Percentiles rank a stretch among this genome's conserved stretches.
Conservation (phyloP, 2,329 filamentous ascomycete species). For the Clarireedia monteithiana region DNA sequence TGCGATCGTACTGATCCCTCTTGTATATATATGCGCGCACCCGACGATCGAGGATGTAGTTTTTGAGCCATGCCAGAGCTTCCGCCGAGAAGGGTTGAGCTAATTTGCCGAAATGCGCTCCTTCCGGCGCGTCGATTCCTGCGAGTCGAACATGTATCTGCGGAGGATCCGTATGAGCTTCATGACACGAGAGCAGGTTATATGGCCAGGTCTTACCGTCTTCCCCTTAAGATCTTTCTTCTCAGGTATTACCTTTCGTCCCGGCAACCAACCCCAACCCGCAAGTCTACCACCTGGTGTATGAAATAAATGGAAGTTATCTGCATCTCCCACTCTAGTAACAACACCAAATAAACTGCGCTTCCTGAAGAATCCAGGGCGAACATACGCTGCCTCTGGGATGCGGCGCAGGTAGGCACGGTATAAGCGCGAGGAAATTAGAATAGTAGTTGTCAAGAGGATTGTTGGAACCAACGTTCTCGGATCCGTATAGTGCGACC, state of each 20-base stretch:
- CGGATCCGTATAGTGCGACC: conserved; percentile 47
- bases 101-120: conserved; percentile 83
- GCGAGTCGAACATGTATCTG: conserved; percentile 85
- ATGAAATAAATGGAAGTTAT: conserved; percentile 91
- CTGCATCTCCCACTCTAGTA: conserved; percentile 91
- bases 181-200: not conserved
- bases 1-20: conserved; percentile 84
- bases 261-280: conserved; percentile 86
- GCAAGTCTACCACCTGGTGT: conserved; percentile 81
- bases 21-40: conserved; percentile 79
- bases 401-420: conserved; percentile 76
- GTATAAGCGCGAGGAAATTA: conserved; percentile 53
- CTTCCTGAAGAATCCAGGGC: conserved; percentile 64
- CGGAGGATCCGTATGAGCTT: not conserved
- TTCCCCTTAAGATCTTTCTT: conserved; percentile 63
- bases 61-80: conserved; percentile 71
- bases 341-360: conserved; percentile 77
- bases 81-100: conserved; percentile 79
- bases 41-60: conserved; percentile 61
- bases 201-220: conserved; percentile 50
- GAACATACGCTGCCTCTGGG: conserved; percentile 67
- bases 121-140: conserved; percentile 87
- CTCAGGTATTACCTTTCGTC: conserved; percentile 57
- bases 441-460: conserved; percentile 46
- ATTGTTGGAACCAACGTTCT: conserved; percentile 45